Evolutionary conservation across 2,329 filamentous ascomycete species (phyloP).

Genomic region (Parastagonospora avenae): DNA sequence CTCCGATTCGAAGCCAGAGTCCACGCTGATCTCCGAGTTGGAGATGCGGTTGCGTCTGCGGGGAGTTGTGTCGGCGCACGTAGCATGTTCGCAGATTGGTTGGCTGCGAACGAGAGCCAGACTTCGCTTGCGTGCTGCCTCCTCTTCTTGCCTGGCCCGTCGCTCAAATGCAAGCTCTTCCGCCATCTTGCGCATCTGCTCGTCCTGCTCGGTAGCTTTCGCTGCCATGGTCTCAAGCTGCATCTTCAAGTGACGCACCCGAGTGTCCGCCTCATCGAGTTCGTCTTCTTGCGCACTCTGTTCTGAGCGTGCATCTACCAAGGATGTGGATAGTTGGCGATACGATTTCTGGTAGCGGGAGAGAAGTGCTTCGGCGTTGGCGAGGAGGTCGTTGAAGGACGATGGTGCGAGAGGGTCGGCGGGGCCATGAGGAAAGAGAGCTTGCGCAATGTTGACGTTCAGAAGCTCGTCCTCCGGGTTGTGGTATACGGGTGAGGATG

Average conservation of each 20-base stretch:
- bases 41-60: slow-evolving; percentile 41
- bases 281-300: slow-evolving; percentile 65
- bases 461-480: slow-evolving; percentile 56
- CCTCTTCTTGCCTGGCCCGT: slow-evolving; percentile 40
- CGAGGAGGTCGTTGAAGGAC: slow-evolving; percentile 62
- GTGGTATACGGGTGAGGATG: slow-evolving; percentile 40
- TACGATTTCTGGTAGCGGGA: slow-evolving; percentile 62
- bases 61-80: slow-evolving; percentile 19
- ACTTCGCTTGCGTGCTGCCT: slow-evolving; percentile 40
- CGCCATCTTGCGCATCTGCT: slow-evolving; percentile 52
- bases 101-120: slow-evolving; percentile 34
- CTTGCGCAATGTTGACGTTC: slow-evolving; percentile 59
- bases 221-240: slow-evolving; percentile 66
- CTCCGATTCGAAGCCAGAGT: slow-evolving; percentile 66
- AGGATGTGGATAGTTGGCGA: slow-evolving; percentile 47
- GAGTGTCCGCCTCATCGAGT: slow-evolving; percentile 63
- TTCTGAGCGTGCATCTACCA: slow-evolving; percentile 59
- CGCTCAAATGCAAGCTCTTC: slow-evolving; percentile 44
- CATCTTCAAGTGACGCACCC: slow-evolving; percentile 62
- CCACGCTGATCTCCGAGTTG: slow-evolving; percentile 48
- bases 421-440: slow-evolving; percentile 60
- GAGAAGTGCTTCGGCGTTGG: slow-evolving; percentile 62
- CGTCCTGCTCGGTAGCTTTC: slow-evolving; percentile 61
- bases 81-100: slow-evolving; percentile 20
- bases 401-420: slow-evolving; percentile 57